Evolutionary conservation across 2,329 filamentous ascomycete genomes (phyloP).

Genomic region (Graphilbum fragrans): DNA sequence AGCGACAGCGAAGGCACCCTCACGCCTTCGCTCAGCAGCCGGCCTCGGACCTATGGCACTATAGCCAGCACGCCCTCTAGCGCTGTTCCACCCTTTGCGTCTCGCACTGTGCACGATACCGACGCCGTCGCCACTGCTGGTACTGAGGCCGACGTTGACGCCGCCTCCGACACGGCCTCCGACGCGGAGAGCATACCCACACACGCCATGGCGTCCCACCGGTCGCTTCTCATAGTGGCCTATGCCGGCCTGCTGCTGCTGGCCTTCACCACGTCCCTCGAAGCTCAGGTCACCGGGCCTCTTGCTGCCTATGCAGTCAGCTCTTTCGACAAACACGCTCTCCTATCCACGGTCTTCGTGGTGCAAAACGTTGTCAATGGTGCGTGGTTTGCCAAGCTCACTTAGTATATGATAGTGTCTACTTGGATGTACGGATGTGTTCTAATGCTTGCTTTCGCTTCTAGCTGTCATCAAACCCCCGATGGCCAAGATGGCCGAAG

Average conservation of each 20-base stretch:
- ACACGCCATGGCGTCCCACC: constrained; percentile 1
- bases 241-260: constrained; percentile 36
- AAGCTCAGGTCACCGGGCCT: constrained; percentile 49
- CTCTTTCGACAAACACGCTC: constrained; percentile 48
- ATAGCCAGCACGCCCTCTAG: too few relatives aligned
- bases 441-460: not conserved
- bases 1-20: too few relatives aligned
- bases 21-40: too few relatives aligned
- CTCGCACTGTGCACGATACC: not conserved
- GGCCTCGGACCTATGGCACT: too few relatives aligned
- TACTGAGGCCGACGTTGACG: not conserved
- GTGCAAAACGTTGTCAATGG: constrained; percentile 53
- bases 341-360: constrained; percentile 52
- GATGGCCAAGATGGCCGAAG: constrained; percentile 49
- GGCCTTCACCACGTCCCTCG: constrained; percentile 54
- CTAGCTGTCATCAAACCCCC: constrained; percentile 46
- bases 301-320: constrained; percentile 52
- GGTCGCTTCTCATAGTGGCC: constrained; percentile 6
- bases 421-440: constrained; percentile 1
- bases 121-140: not conserved
- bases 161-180: not conserved
- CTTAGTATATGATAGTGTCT: not conserved
- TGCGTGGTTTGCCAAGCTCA: constrained; percentile 13
- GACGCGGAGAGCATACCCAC: not conserved
- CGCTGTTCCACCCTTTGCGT: too few relatives aligned